Evolutionary conservation across 495 filamentous ascomycete species (phyloP).

Genomic region (Acidiella bohemica): DNA sequence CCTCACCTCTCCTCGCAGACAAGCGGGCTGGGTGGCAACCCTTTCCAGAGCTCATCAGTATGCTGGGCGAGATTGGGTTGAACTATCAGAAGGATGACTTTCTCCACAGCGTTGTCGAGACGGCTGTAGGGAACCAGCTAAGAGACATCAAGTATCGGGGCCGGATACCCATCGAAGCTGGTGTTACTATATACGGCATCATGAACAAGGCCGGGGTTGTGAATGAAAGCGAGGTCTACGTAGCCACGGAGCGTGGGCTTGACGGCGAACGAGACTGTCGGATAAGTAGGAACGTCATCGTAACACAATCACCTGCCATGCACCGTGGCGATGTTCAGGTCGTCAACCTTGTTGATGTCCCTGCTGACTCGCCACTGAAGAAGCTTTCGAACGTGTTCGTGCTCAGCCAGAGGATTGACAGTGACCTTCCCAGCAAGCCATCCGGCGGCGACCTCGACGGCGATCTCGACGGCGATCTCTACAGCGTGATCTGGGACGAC

Average conservation of each 20-base stretch:
- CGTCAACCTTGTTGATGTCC: conserved; percentile 40
- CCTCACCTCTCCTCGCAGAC: conserved; percentile 40
- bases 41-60: conserved; percentile 47
- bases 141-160: conserved; percentile 62
- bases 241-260: conserved; percentile 33
- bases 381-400: conserved; percentile 58
- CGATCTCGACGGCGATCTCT: conserved; percentile 72
- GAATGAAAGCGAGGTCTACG: conserved; percentile 52
- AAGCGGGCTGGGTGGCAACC: conserved; percentile 46
- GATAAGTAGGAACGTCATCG: conserved; percentile 31
- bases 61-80: conserved; percentile 38
- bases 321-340: conserved; percentile 71
- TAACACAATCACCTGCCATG: conserved; percentile 62
- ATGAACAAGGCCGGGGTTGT: conserved; percentile 69
- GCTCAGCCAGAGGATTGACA: conserved; percentile 52
- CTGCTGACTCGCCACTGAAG: conserved; percentile 44
- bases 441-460: conserved; percentile 77
- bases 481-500: conserved; percentile 57
- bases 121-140: conserved; percentile 48
- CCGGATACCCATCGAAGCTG: conserved; percentile 50
- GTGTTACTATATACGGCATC: conserved; percentile 59
- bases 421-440: conserved; percentile 64
- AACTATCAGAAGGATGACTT: conserved; percentile 53
- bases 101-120: conserved; percentile 48
- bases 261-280: conserved; percentile 18